These are phyloP conservation scores for Leishmania gerbilli DNA, from an alignment of 208 protist species.

Conservation along the genomic window DNA sequence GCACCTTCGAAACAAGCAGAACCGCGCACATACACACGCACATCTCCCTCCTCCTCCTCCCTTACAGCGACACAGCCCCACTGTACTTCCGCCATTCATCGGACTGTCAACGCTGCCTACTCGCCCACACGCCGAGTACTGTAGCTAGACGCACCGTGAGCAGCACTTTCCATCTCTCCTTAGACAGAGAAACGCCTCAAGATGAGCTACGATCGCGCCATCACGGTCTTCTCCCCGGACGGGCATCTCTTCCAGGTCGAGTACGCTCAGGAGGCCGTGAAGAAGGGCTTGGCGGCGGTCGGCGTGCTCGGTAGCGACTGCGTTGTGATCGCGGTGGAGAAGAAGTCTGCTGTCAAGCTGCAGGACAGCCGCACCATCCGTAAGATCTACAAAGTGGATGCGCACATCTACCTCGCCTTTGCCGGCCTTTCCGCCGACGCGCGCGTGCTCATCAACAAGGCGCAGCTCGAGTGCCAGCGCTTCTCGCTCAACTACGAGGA, in stretches of 20 bases:
- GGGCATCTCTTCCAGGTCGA: slow-evolving; percentile 99
- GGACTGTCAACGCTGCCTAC: neutral
- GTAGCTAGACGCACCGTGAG: neutral
- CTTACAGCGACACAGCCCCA: neutral
- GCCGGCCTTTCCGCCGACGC: slow-evolving; percentile 99
- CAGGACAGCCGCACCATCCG: slow-evolving; percentile 99
- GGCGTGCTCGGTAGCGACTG: slow-evolving; percentile 89
- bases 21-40: neutral
- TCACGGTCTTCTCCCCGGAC: slow-evolving; percentile 99
- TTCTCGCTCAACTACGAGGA: slow-evolving; percentile 99
- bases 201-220: slow-evolving; percentile 98
- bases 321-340: slow-evolving; percentile 98
- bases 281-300: slow-evolving; percentile 95
- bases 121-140: neutral
- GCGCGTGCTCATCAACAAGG: slow-evolving; percentile 98
- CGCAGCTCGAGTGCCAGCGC: slow-evolving; percentile 98
- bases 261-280: slow-evolving; percentile 99
- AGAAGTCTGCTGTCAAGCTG: slow-evolving; percentile 98
- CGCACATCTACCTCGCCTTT: slow-evolving; percentile 98
- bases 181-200: neutral
- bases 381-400: slow-evolving; percentile 99
- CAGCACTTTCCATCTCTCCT: neutral
- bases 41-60: neutral
- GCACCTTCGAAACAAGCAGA: neutral
- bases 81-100: neutral